Conservation (phyloP, 129 eudicot genomes). For the Cynara cardunculus region DNA sequence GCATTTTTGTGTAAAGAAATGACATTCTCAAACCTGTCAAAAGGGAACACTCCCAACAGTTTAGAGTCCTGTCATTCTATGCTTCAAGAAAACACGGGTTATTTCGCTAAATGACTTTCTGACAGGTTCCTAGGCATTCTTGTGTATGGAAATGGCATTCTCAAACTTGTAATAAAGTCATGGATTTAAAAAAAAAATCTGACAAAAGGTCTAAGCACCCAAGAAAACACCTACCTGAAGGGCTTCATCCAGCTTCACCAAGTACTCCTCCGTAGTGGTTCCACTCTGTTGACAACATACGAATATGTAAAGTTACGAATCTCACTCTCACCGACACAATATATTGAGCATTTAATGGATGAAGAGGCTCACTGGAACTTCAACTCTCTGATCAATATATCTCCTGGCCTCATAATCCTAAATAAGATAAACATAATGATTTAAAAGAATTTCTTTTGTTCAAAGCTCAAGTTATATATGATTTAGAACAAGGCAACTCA, state of each 20-base stretch:
- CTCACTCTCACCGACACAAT: background rate
- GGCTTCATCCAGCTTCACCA: conserved; percentile 64
- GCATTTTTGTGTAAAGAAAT: background rate
- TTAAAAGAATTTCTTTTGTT: background rate
- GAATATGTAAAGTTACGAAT: background rate
- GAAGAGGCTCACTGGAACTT: conserved; percentile 57
- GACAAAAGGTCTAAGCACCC: background rate
- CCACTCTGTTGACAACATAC: conserved; percentile 53
- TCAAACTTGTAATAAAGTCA: background rate
- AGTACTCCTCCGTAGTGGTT: conserved; percentile 67
- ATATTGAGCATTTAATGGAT: background rate
- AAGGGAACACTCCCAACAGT: background rate
- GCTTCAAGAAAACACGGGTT: background rate
- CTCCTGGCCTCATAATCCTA: conserved; percentile 83
- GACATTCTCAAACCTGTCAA: background rate
- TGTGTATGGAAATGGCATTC: background rate
- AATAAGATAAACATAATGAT: conserved; percentile 4
- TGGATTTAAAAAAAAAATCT: background rate
- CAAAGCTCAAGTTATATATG: background rate
- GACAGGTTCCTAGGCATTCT: background rate
- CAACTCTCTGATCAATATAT: conserved; percentile 77
- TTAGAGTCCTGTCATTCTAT: background rate
- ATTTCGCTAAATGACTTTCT: background rate
- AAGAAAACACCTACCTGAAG: conserved; percentile 44
- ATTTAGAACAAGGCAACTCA: conserved; percentile 38